Evolutionary conservation across 495 filamentous ascomycete species (phyloP).

Genomic region (Penicillium arizonense): DNA sequence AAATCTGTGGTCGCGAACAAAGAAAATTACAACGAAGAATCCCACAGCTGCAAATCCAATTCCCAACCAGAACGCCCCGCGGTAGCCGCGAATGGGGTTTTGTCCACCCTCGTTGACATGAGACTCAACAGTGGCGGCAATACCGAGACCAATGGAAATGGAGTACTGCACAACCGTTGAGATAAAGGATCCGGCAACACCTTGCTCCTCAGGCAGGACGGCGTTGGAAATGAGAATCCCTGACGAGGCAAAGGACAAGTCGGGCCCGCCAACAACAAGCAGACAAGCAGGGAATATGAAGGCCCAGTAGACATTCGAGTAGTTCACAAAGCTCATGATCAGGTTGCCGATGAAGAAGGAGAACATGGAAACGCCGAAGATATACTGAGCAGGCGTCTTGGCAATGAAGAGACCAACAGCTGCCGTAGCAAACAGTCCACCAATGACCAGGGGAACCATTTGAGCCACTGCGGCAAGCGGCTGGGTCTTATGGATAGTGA

Average conservation of each 20-base stretch:
- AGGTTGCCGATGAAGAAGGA: constrained; percentile 36
- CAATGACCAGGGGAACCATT: constrained; percentile 33
- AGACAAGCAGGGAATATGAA: constrained; percentile 38
- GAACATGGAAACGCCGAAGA: constrained; percentile 44
- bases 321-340: constrained; percentile 22
- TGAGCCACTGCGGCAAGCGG: constrained; percentile 35
- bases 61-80: constrained; percentile 22
- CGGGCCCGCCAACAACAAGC: constrained; percentile 42
- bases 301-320: constrained; percentile 31
- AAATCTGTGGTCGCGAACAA: constrained; percentile 20
- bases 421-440: constrained; percentile 32
- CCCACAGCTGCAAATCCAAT: constrained; percentile 20
- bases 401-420: constrained; percentile 37
- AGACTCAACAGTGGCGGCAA: constrained; percentile 46
- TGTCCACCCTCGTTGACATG: constrained; percentile 24
- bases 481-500: constrained; percentile 21
- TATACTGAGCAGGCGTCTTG: constrained; percentile 27
- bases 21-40: constrained; percentile 20
- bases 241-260: constrained; percentile 49
- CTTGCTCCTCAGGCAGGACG: constrained; percentile 41
- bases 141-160: constrained; percentile 45
- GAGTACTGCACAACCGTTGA: constrained; percentile 48
- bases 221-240: constrained; percentile 43
- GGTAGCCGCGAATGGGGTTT: constrained; percentile 33
- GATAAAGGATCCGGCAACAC: constrained; percentile 41